Evolutionary conservation across 495 filamentous ascomycete genomes (phyloP), one percentile per base, ranked within the genome.

Genomic region (Cairneyella variabilis): DNA sequence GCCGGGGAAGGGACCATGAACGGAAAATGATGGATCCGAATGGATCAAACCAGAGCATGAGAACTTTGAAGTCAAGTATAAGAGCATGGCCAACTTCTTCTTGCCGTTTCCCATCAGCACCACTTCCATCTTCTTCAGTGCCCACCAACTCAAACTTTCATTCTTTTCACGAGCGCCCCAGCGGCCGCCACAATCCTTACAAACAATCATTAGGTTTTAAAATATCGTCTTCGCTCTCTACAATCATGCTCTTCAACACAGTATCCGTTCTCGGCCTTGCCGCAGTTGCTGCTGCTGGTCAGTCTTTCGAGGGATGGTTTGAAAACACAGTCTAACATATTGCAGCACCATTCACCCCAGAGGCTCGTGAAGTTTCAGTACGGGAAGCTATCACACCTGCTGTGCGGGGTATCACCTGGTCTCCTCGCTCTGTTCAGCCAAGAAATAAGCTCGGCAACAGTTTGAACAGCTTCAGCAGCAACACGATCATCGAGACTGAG

Each of bases 161-260:
- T 64, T 64, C 57, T 48, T 60, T 64, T 53, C 50, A 53, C 52
- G 60, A 60, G 61, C 61, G 61, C 61, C 61, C 61, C 52, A 64
- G 61, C 47, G 61, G 61, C 57, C 54, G 61, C 61, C 57, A 58
- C 48, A 53, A 30, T 57, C 18, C n/a, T 54, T 42, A 38, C 32
- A 32, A 55, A 42, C 37, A 50, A 39, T 49, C 22, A 43, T 48
- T 54, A 60, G 51, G 39, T 58, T 42, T 39, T 17, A 39, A 36
- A 12, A 22, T 48, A 45, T 51, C 44, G 37, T 56, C 12, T 25
- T 8, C 6, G 39, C 26, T 23, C 8, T 45, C 55, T 38, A 48
- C 36, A 54, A 64, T 41, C 46, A 64, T 64, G 61, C 48, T 55
- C 14, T 45, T 64, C 54, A 49, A 39, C 23, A 52, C 40, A 23